phyloP scores from a whole-genome alignment of 352 stramenopile species.

The Phytophthora sojae region DNA sequence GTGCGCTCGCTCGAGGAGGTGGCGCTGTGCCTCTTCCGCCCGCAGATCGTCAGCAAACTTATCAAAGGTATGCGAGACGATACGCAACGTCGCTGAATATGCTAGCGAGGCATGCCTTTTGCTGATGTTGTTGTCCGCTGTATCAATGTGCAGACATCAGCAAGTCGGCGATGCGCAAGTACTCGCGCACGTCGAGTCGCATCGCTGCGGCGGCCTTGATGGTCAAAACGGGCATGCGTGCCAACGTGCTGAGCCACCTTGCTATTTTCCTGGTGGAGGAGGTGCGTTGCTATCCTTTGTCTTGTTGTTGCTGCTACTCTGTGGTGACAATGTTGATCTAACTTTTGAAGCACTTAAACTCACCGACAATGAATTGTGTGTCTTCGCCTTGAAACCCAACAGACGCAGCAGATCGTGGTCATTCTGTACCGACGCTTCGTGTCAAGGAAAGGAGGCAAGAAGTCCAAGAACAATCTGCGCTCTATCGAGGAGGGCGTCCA shows the following conservation, averaged over 20 bases:
- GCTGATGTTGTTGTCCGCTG: neutral
- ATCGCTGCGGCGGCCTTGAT: slow-evolving; percentile 62
- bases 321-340: neutral
- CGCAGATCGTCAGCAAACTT: slow-evolving; percentile 75
- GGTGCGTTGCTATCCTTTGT: slow-evolving; percentile 38
- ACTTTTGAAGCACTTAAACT: neutral
- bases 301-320: neutral
- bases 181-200: slow-evolving; percentile 68
- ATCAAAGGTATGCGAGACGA: slow-evolving; percentile 66
- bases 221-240: slow-evolving; percentile 82
- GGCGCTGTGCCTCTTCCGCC: slow-evolving; percentile 58
- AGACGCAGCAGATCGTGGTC: slow-evolving; percentile 75
- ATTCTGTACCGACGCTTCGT: slow-evolving; percentile 76
- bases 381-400: slow-evolving; percentile 9
- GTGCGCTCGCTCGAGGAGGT: slow-evolving; percentile 79
- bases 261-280: slow-evolving; percentile 89
- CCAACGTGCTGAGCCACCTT: slow-evolving; percentile 75
- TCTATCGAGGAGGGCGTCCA: slow-evolving; percentile 40
- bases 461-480: slow-evolving; percentile 48
- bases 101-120: neutral
- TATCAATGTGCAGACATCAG: slow-evolving; percentile 56
- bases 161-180: slow-evolving; percentile 84
- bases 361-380: slow-evolving; percentile 6
- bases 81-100: neutral
- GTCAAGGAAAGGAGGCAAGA: slow-evolving; percentile 47